These are phyloP conservation scores for Calonectria leucothoes DNA, from an alignment of 2,329 filamentous ascomycete species.

Conservation along the genomic window DNA sequence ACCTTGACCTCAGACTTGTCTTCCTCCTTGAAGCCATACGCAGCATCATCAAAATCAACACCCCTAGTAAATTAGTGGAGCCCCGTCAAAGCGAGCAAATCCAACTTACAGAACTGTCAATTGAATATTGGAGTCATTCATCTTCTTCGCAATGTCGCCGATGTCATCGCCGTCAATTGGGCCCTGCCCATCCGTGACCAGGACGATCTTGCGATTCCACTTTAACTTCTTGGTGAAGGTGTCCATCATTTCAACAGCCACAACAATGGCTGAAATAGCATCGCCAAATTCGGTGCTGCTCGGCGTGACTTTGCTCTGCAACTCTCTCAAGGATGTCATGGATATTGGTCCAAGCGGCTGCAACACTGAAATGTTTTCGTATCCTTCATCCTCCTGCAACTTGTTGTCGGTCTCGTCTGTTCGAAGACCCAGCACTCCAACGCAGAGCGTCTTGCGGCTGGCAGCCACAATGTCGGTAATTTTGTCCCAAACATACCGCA, in stretches of 20 bases:
- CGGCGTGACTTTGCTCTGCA: conserved; percentile 73
- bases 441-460: conserved; percentile 75
- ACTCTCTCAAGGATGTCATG: conserved; percentile 75
- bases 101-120: conserved; percentile 78
- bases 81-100: background rate
- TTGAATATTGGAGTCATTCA: conserved; percentile 82
- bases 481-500: conserved; percentile 96
- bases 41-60: conserved; percentile 91
- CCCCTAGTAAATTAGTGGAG: conserved; percentile 65
- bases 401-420: conserved; percentile 82
- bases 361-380: conserved; percentile 84
- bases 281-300: conserved; percentile 80
- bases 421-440: conserved; percentile 84
- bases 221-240: conserved; percentile 84
- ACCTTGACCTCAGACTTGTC: conserved; percentile 81
- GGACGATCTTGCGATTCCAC: conserved; percentile 81
- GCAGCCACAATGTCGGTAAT: conserved; percentile 76
- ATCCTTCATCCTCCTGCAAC: conserved; percentile 76
- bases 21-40: conserved; percentile 93
- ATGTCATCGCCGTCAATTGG: conserved; percentile 79
- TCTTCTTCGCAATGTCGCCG: conserved; percentile 75
- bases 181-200: conserved; percentile 86
- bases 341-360: conserved; percentile 72
- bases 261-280: conserved; percentile 85
- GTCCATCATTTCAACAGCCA: conserved; percentile 89